phyloP scores from a whole-genome alignment of 495 filamentous ascomycete species.

The Talaromyces adpressus region DNA sequence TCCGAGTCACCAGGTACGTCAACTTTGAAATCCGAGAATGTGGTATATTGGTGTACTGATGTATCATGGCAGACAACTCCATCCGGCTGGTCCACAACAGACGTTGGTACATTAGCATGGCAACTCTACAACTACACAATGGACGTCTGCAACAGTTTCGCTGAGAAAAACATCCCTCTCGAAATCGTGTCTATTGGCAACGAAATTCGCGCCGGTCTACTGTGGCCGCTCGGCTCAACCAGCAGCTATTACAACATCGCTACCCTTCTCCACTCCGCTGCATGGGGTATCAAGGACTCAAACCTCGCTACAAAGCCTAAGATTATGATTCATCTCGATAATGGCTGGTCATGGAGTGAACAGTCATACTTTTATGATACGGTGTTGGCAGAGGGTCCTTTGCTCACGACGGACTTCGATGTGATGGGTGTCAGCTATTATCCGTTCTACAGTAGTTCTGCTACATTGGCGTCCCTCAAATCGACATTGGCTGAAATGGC shows the following conservation, averaged over 20 bases:
- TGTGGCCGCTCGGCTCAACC: slow-evolving; percentile 55
- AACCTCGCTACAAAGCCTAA: slow-evolving; percentile 46
- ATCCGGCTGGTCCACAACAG: slow-evolving; percentile 51
- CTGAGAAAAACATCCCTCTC: slow-evolving; percentile 43
- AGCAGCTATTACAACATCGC: slow-evolving; percentile 52
- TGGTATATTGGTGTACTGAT: background rate
- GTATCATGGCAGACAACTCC: slow-evolving; percentile 36
- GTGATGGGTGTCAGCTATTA: slow-evolving; percentile 66
- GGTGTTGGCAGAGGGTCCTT: slow-evolving; percentile 43
- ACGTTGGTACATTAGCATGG: slow-evolving; percentile 49
- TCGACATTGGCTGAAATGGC: slow-evolving; percentile 51
- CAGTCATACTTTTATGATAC: slow-evolving; percentile 58
- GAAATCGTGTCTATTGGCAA: slow-evolving; percentile 63
- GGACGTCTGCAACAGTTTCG: slow-evolving; percentile 53
- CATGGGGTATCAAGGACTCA: slow-evolving; percentile 56
- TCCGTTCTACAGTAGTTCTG: slow-evolving; percentile 53
- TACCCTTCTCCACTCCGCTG: slow-evolving; percentile 52
- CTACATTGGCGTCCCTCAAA: slow-evolving; percentile 49
- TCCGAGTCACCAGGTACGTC: slow-evolving; percentile 33
- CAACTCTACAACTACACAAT: slow-evolving; percentile 62
- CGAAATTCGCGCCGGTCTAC: slow-evolving; percentile 56
- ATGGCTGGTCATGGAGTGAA: slow-evolving; percentile 60
- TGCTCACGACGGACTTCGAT: slow-evolving; percentile 53
- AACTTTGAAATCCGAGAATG: too few species aligned
- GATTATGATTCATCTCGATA: slow-evolving; percentile 64